Evolutionary conservation across 2,329 filamentous ascomycete species (phyloP).

Genomic region (Dactylellina cionopaga): DNA sequence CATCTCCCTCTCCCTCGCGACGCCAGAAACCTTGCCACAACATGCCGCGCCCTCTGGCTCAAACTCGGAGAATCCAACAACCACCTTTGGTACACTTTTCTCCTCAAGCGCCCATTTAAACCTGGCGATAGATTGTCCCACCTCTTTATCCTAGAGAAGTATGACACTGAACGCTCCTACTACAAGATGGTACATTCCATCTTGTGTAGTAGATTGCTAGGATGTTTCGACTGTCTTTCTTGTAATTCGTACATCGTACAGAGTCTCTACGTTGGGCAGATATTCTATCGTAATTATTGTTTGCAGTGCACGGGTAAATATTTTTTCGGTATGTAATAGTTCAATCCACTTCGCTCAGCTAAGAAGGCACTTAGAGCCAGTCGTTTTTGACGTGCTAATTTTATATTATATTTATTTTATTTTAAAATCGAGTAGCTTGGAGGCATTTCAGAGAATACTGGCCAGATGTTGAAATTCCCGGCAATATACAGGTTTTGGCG

Average conservation of each 20-base stretch:
- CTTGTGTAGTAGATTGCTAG: neutral
- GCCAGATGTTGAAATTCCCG: neutral
- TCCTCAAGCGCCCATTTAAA: neutral
- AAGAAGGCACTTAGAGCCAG: too few relatives aligned
- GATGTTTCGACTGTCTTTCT: constrained; percentile 16
- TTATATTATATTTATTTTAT: neutral
- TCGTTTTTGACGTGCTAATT: too few relatives aligned
- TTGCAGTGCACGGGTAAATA: neutral
- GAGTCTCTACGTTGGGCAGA: neutral
- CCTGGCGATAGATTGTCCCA: neutral
- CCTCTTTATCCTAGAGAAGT: neutral
- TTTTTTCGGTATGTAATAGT: neutral
- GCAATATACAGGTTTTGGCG: neutral
- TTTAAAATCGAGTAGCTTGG: neutral
- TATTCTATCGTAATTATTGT: constrained; percentile 9
- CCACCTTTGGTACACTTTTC: constrained; percentile 11
- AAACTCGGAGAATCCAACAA: neutral
- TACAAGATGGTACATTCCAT: neutral
- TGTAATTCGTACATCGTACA: neutral
- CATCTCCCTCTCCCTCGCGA: constrained; percentile 7
- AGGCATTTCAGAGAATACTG: neutral
- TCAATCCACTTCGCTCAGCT: too few relatives aligned
- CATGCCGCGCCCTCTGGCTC: neutral
- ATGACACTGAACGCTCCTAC: neutral
- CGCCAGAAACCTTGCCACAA: neutral